Evolutionary conservation across 768 basidiomycete genomes (phyloP), one percentile per base, ranked within the genome.

Genomic region (Mycena leptocephala): DNA sequence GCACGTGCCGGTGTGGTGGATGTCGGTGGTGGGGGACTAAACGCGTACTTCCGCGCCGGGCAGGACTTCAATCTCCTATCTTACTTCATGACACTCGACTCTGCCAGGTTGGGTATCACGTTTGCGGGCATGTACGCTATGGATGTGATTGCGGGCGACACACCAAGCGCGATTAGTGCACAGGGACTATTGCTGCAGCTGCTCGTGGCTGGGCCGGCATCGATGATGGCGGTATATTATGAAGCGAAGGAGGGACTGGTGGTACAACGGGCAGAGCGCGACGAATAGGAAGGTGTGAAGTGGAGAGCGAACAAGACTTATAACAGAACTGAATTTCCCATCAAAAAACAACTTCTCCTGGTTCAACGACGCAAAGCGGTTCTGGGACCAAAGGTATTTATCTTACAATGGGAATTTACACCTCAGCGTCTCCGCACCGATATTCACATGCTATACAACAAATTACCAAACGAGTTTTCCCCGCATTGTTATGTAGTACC

Each of bases 81-180:
- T 16, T 69, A 69, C 53, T 75, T 75, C 39, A 67, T 78, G 53
- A 70, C 65, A 37, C 56, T 75, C 22, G 77, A 78, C 43, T 72
- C 70, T 3, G 41, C 26, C 0, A 70, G 73, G 11, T 74, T 70
- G 46, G 24, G 70, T 5, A 1, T 70, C 0, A 26, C 55, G 22
- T 69, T 74, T 24, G 24, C 70, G 30, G 72, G 61, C 2, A 24
- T 70, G 35, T 77, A 70, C 37, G 56, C 68, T 16, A 30, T 77
- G 13, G 76, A 77, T 6, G 20, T 10, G 14, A 35, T 70, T 2
- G 53, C 61, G 22, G 62, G 67, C 9, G 68, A 72, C 18, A 64
- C 39, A 22, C 56, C n/a, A 28, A 30, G 33, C 5, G 20, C 3
- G 20, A 41, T 59, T 24, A 10, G 39, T 5, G 9, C 20, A 2